Evolutionary conservation across 352 stramenopile species (phyloP), one percentile per base, ranked within the genome.

Genomic region (Pythium phragmiticola): DNA sequence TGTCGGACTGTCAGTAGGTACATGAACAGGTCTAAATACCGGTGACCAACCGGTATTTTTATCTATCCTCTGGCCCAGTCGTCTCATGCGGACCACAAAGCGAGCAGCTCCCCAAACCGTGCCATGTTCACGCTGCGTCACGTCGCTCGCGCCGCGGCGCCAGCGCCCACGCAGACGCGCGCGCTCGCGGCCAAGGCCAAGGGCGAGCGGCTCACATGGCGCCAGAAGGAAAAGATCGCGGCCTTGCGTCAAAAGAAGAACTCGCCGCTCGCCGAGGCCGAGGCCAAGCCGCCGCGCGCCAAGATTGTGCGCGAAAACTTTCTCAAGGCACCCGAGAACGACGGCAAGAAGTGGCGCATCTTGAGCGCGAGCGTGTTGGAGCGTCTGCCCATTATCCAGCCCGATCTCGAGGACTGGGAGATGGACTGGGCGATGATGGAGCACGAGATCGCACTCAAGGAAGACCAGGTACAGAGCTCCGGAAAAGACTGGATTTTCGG

Each of bases 311-410:
- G 80, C 49, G 67, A 77, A 57, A 94, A 94, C 71, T 82, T 75
- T 54, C 60, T 91, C 21, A 53, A 87, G 33, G 66, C 74, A 23
- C 70, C 80, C 13, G 64, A 68, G 33, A 80, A 90, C 52, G 86
- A 94, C 41, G 86, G 83, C 63, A 92, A 94, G 68, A 89, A 84
- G 72, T 94, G 85, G 79, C 80, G 83, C 53, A 64, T 92, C 30
- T 64, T 92, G 41, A 92, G 78, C 46, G 86, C 86, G 6, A 76
- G 73, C 34, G 78, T 94, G 46, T 63, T 94, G 21, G 83, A 94
- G 73, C 83, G 86, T 33, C 59, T 91, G 50, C 83, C 86, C 0
- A 63, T 94, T 13, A 78, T 94, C 43, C 80, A 92, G 72, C 83
- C 83, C 17, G 86, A 94, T 63, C 59, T 82, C 12, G 72, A 82